Base-by-base conservation (phyloP, 805 yeast species). In the Saturnispora sanitii region DNA sequence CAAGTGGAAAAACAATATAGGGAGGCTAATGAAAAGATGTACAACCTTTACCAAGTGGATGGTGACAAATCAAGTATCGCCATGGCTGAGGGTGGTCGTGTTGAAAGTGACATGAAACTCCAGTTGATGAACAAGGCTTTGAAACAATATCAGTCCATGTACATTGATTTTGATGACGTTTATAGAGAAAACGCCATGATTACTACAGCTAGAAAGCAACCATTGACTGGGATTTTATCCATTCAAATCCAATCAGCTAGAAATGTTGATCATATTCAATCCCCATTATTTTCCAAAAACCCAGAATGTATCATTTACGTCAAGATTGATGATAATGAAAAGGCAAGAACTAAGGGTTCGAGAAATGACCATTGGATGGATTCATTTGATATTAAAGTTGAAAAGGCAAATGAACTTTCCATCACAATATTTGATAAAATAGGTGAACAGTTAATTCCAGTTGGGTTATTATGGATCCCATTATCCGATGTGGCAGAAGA, bases 401-500 rank as follows among this genome's bases (percentile, higher is more conserved):
- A 84, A 45, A 85, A 81, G 57, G 96, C 95, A 21, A 85, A 90
- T 55, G 99, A 92, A 62, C 71, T 88, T 33, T 96, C 88, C 53
- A 68, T 92, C 43, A 75, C 88, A 2, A 85, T 92, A 4, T 87
- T 81, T 58, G 98, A 92, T 58, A 80, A 79, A 50, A 66, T 71
- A 11, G 83, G 83, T 29, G 75, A 68, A 43, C 72, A 68, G 37
- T 64, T 71, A 45, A 76, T 80, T 7, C 97, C 98, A 0, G 96
- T 92, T 6, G 98, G 95, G 7, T 70, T 92, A 29, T 76, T 82
- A 52, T 92, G 98, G 98, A 70, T 90, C 21, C 73, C 90, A 28
- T 68, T 92, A 22, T 79, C 94, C 3, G 99, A 92, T 60, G 74
- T 92, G 33, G 87, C 94, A 1, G 99, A 92, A 65, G 97, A 92